Evolutionary conservation across 352 stramenopile species (phyloP).

Genomic region (Thalassiosira hispida): DNA sequence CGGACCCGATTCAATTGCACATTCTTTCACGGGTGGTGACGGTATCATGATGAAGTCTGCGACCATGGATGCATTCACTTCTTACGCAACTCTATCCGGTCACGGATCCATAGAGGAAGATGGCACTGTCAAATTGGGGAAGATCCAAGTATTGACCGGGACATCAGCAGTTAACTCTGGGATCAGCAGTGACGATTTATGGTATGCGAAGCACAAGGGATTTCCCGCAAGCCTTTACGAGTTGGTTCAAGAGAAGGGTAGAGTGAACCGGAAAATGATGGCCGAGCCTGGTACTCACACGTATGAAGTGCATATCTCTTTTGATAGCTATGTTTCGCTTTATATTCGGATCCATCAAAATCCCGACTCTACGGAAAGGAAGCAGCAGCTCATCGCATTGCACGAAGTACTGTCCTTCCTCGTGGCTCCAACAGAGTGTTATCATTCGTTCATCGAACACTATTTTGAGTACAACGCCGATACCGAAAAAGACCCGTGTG

Average conservation of each 20-base stretch:
- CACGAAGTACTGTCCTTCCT: too few relatives aligned
- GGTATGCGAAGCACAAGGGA: background rate
- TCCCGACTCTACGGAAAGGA: too few relatives aligned
- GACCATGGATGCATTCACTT: slow-evolving; percentile 3
- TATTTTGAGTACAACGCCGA: too few relatives aligned
- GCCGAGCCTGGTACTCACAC: background rate
- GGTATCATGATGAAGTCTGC: slow-evolving; percentile 8
- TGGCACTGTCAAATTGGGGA: background rate
- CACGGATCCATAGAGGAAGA: background rate
- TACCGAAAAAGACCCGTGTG: too few relatives aligned
- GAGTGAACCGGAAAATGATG: background rate
- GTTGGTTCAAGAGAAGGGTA: background rate
- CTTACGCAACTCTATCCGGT: too few relatives aligned
- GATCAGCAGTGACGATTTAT: background rate
- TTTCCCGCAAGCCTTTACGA: background rate
- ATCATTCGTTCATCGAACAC: too few relatives aligned
- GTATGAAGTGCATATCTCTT: background rate
- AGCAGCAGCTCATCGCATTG: too few relatives aligned
- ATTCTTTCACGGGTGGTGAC: slow-evolving; percentile 10
- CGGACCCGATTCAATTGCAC: background rate
- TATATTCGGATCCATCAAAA: background rate
- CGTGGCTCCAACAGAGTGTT: too few relatives aligned
- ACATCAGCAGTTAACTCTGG: background rate
- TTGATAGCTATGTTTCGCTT: background rate
- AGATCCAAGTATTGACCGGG: background rate